Conservation (phyloP, 2,329 filamentous ascomycete genomes). For the Scedosporium aurantiacum region DNA sequence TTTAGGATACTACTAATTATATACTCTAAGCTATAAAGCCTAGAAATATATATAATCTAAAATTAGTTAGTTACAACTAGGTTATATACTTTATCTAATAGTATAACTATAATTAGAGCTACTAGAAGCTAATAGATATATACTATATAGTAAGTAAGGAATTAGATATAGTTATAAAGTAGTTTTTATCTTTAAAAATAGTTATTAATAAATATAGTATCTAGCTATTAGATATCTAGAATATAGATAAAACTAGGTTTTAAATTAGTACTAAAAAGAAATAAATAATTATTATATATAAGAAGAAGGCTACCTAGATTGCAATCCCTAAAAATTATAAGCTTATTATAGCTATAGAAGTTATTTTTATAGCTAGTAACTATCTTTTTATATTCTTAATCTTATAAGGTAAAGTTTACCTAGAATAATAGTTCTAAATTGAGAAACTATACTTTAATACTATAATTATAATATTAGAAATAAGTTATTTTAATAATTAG, state of each 20-base stretch:
- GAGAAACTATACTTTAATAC: neutral
- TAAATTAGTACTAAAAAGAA: neutral
- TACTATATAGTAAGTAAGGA: neutral
- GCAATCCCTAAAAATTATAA: neutral
- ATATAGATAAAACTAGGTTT: conserved; percentile 6
- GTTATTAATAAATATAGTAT: neutral
- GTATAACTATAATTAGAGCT: conserved; percentile 2
- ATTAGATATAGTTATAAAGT: neutral
- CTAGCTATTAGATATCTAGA: conserved; percentile 1
- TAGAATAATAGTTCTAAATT: neutral
- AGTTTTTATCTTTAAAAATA: neutral
- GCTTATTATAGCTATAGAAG: neutral
- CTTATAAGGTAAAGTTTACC: neutral
- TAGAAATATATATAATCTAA: neutral
- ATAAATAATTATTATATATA: neutral
- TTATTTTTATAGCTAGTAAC: neutral
- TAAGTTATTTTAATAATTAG: neutral
- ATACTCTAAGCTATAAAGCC: neutral
- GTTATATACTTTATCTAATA: neutral
- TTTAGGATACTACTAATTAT: neutral
- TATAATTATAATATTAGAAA: too few species aligned
- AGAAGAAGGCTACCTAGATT: neutral
- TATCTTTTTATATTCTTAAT: neutral
- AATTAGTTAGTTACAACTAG: neutral
- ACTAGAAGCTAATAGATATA: neutral